Conservation (phyloP, 1,284 basidiomycete species). For the Ceratobasidium sp. region DNA sequence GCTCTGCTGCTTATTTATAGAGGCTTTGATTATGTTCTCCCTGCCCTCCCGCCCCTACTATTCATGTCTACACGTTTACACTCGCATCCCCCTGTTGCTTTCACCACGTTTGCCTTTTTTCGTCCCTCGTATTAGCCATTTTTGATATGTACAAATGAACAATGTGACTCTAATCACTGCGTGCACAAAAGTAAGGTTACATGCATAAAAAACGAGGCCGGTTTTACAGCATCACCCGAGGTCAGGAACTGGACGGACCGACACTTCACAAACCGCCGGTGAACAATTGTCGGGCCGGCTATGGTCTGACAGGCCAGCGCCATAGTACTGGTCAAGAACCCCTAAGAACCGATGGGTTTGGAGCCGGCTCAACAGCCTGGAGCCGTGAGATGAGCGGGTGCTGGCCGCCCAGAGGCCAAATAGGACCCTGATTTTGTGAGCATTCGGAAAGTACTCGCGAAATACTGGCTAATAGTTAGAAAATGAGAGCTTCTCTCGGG, state of each 20-base stretch:
- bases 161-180: too few relatives aligned
- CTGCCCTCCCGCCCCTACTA: neutral
- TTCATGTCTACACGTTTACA: neutral
- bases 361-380: neutral
- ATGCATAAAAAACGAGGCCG: too few relatives aligned
- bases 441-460: slow-evolving; percentile 4
- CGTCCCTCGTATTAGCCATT: too few relatives aligned
- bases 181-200: too few relatives aligned
- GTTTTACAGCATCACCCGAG: too few relatives aligned
- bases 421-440: neutral
- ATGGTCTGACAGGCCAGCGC: neutral
- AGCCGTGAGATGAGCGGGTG: neutral
- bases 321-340: neutral
- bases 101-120: too few relatives aligned
- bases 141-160: neutral
- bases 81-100: too few relatives aligned
- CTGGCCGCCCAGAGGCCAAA: neutral
- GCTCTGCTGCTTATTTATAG: neutral
- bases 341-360: neutral
- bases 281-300: slow-evolving; percentile 3
- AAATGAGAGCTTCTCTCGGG: neutral
- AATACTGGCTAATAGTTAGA: neutral
- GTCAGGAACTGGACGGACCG: too few relatives aligned
- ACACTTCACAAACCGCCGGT: neutral
- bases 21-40: slow-evolving; percentile 5